Evolutionary conservation across 1,284 basidiomycete genomes (phyloP), one percentile per base, ranked within the genome.

Genomic region (Ceratorhiza oryzae-sativae): DNA sequence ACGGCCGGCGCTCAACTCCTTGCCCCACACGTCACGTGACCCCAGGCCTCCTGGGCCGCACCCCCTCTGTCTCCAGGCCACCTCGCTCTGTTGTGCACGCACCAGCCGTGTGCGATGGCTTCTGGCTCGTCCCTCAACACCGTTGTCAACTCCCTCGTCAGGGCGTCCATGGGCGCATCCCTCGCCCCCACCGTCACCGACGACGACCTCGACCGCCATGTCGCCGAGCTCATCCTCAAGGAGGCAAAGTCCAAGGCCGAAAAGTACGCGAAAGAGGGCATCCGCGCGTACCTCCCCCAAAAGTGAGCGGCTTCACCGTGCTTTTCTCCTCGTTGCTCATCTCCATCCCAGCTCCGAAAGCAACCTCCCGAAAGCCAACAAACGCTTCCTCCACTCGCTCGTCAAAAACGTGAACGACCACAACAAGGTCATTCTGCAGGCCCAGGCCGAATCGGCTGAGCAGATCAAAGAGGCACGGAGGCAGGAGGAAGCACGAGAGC

Each of bases 361-460:
- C 20, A 77, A 76, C 77, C 89, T 86, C 0, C 93, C 92, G 0
- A 88, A 86, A 76, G 81, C 95, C n/a, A 97, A 97, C 82, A 97
- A 96, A 78, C 90, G 93, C 0, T 97, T 97, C 80, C 83, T 97
- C 23, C 87, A 89, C 0, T 90, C 90, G 27, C 93, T 97, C 73
- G 95, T 97, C 71, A 88, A 89, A 73, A 94, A 87, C 75, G 96
- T 95, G 2, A 94, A 95, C 78, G 94, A 95, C 71, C 95, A 97
- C 79, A 97, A 97, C 80, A 88, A 89, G 79, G 88, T 91, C 13
- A 83, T 97, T 20, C 81, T 95, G 9, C 86, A 88, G 49, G 86
- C 90, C 20, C 93, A 97, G 80, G 89, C 90, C 0, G 80, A 86
- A 20, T 88, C 90, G 34, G 92, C 92, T 0, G 84, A 90, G 75